Conservation (phyloP, 2,329 filamentous ascomycete genomes). For the Magnaporthales sp. region DNA sequence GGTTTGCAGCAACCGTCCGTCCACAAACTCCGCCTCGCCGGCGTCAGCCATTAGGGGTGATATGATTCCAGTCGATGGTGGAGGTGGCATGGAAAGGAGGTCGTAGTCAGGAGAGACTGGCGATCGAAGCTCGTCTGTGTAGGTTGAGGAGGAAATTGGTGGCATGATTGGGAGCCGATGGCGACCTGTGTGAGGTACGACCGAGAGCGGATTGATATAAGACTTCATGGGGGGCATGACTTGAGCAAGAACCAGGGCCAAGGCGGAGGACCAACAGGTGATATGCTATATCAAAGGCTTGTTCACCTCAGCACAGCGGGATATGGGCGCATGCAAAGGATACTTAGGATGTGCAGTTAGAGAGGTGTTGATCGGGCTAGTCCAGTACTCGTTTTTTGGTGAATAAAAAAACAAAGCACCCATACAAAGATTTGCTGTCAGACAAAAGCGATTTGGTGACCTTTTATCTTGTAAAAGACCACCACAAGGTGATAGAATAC, state of each 20-base stretch:
- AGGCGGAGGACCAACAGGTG: not conserved
- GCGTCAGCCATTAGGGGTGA: not conserved
- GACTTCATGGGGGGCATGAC: not conserved
- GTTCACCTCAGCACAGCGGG: not conserved
- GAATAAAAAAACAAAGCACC: not conserved
- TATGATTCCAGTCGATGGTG: no score
- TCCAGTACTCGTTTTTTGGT: not conserved
- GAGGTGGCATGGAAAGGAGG: no score
- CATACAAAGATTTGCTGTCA: no score
- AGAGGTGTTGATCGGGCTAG: not conserved
- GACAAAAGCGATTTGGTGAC: no score
- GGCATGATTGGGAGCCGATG: not conserved
- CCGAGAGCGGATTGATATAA: not conserved
- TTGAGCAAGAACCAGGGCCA: not conserved
- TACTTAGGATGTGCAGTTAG: not conserved
- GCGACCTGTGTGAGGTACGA: not conserved
- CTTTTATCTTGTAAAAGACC: no score
- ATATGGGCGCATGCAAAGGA: not conserved
- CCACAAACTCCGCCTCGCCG: not conserved
- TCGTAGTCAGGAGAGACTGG: no score
- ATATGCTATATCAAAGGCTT: not conserved
- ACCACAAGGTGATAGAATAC: no score
- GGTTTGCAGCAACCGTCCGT: not conserved
- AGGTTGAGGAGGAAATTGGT: not conserved
- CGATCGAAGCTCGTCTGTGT: not conserved